phyloP scores from a whole-genome alignment of 1,284 basidiomycete genomes.

The Boletus sp. region DNA sequence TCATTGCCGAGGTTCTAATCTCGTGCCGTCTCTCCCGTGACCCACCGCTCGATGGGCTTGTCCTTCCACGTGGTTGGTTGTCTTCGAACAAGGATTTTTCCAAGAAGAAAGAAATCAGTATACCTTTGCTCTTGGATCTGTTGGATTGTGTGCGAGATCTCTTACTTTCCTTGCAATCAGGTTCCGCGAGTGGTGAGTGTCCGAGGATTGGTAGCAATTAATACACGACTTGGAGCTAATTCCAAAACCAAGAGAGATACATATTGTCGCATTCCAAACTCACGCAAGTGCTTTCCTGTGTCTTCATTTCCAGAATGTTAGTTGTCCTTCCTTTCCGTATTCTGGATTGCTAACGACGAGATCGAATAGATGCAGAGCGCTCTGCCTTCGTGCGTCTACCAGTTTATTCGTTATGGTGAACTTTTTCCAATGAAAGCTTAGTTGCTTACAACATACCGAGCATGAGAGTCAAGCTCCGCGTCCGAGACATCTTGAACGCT shows the following conservation, averaged over 20 bases:
- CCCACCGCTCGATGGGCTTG: constrained; percentile 44
- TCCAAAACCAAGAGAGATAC: constrained; percentile 16
- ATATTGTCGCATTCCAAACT: constrained; percentile 27
- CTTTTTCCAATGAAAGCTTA: too few relatives aligned
- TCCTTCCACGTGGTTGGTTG: constrained; percentile 55
- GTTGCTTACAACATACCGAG: constrained; percentile 28
- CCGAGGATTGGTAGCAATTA: too few relatives aligned
- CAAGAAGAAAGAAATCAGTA: constrained; percentile 24
- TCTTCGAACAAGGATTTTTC: constrained; percentile 33
- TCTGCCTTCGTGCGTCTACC: constrained; percentile 32
- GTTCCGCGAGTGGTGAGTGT: too few relatives aligned
- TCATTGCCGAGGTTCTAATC: constrained; percentile 45
- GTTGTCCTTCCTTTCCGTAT: constrained; percentile 3
- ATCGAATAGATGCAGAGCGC: constrained; percentile 27
- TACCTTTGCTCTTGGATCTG: constrained; percentile 12
- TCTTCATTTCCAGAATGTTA: constrained; percentile 36
- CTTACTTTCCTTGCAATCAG: constrained; percentile 22
- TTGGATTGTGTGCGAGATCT: constrained; percentile 19
- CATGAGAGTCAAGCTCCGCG: background rate
- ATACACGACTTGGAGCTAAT: too few relatives aligned
- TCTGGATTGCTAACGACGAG: constrained; percentile 2
- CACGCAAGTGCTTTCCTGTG: constrained; percentile 24
- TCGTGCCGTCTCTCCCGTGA: constrained; percentile 31
- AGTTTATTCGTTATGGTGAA: too few relatives aligned
- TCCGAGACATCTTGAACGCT: constrained; percentile 18